Evolutionary conservation across 371 early-diverging fungal genomes (phyloP).

Genomic region (Lichtheimia hyalospora): DNA sequence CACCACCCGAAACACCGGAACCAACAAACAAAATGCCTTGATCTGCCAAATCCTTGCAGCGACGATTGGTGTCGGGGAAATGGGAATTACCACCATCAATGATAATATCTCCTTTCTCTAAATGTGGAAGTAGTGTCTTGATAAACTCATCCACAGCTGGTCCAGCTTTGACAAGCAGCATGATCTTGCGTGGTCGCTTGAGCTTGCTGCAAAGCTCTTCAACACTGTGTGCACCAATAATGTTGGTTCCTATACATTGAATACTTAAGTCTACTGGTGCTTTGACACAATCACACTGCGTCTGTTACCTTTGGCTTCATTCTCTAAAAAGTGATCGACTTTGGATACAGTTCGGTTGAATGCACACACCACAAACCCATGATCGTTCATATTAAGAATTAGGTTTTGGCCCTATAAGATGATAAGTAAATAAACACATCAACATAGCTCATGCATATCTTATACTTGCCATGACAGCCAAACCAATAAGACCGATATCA

Average conservation of each 20-base stretch:
- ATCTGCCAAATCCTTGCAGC: conserved; percentile 80
- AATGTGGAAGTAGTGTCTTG: conserved; percentile 78
- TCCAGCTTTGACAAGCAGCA: conserved; percentile 99
- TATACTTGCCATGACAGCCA: conserved; percentile 96
- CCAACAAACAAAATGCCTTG: conserved; percentile 96
- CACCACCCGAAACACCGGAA: conserved; percentile 99
- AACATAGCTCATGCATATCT: background rate
- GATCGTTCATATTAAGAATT: conserved; percentile 97
- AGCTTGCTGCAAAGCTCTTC: conserved; percentile 91
- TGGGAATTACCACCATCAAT: conserved; percentile 99
- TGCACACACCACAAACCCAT: conserved; percentile 92
- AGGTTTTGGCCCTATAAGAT: conserved; percentile 92
- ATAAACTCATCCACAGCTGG: conserved; percentile 95
- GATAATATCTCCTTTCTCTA: conserved; percentile 94
- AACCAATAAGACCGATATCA: conserved; percentile 99
- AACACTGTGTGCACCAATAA: conserved; percentile 92
- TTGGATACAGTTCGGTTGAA: conserved; percentile 97
- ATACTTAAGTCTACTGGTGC: too few species aligned
- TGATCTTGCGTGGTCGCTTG: conserved; percentile 94
- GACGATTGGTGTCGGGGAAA: conserved; percentile 96
- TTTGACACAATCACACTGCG: too few species aligned
- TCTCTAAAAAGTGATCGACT: conserved; percentile 91
- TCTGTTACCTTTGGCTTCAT: conserved; percentile 89
- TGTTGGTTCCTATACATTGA: conserved; percentile 80
- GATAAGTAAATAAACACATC: too few species aligned